A percentile compares a stretch with the other conserved stretches of the same genome.
phyloP scores from a whole-genome alignment of 768 basidiomycete genomes.

The Kwoniella heveanensis region DNA sequence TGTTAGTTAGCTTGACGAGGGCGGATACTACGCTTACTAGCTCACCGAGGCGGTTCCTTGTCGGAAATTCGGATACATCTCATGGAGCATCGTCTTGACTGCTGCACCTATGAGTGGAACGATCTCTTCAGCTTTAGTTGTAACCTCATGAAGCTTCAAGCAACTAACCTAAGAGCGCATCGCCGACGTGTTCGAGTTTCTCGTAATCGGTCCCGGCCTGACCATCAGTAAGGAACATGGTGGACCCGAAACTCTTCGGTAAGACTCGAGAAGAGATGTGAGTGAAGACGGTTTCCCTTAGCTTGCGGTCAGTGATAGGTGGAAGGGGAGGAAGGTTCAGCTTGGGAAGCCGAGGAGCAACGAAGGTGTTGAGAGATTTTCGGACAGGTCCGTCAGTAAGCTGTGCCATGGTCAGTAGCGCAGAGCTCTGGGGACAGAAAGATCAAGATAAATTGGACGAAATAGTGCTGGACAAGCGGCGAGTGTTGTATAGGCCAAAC shows the following conservation, averaged over 20 bases:
- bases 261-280: conserved; percentile 6
- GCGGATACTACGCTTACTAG: too few species aligned
- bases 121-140: background rate
- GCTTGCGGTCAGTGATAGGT: conserved; percentile 11
- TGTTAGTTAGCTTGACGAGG: too few species aligned
- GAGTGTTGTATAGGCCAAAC: too few species aligned
- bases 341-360: background rate
- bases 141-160: background rate
- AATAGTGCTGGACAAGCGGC: too few species aligned
- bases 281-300: conserved; percentile 19
- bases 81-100: conserved; percentile 10
- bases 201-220: conserved; percentile 13
- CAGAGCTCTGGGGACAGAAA: too few species aligned
- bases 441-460: too few species aligned
- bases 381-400: background rate
- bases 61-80: conserved; percentile 18
- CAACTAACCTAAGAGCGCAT: conserved; percentile 15
- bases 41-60: conserved; percentile 20
- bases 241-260: conserved; percentile 9
- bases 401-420: background rate
- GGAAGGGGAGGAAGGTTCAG: conserved; percentile 26
- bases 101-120: conserved; percentile 1
- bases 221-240: conserved; percentile 4
- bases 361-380: background rate
- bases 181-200: conserved; percentile 30